phyloP scores from a whole-genome alignment of 1,139 yeast genomes.

The Hyphopichia pseudoburtonii region DNA sequence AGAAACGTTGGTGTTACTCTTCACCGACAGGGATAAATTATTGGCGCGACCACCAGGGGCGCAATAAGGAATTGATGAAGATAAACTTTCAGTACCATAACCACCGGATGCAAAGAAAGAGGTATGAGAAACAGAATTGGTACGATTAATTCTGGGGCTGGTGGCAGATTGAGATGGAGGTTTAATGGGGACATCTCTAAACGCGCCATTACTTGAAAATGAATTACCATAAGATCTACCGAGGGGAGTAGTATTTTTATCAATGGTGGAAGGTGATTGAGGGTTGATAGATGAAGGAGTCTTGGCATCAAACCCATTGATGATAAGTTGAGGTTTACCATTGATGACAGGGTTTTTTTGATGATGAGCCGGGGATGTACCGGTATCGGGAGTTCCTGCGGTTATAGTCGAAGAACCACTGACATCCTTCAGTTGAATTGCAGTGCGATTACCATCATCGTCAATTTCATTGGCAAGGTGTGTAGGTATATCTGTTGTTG shows the following conservation, averaged over 20 bases:
- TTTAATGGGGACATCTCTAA: slow-evolving; percentile 23
- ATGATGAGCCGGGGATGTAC: not conserved
- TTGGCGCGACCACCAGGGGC: slow-evolving; percentile 61
- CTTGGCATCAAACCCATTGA: slow-evolving; percentile 19
- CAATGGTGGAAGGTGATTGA: too few relatives aligned
- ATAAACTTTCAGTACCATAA: slow-evolving; percentile 48
- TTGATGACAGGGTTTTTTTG: not conserved
- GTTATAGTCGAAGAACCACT: slow-evolving; percentile 3
- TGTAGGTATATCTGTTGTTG: too few relatives aligned
- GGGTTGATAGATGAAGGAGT: slow-evolving; percentile 11
- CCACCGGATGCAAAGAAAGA: slow-evolving; percentile 36
- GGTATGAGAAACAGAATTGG: slow-evolving; percentile 46
- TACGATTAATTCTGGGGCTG: slow-evolving; percentile 43
- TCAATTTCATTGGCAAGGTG: too few relatives aligned
- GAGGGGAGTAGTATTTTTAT: slow-evolving; percentile 5
- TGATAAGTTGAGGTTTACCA: slow-evolving; percentile 10
- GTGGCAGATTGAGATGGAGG: slow-evolving; percentile 24
- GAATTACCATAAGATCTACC: slow-evolving; percentile 17
- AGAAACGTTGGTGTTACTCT: slow-evolving; percentile 9
- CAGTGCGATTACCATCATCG: slow-evolving; percentile 1
- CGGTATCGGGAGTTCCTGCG: not conserved
- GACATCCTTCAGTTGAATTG: not conserved
- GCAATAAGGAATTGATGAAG: slow-evolving; percentile 67
- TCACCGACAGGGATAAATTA: slow-evolving; percentile 1
- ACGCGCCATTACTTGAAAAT: slow-evolving; percentile 4